Evolutionary conservation across 2,329 filamentous ascomycete genomes (phyloP).

Genomic region (Aspergillus aculeatus): DNA sequence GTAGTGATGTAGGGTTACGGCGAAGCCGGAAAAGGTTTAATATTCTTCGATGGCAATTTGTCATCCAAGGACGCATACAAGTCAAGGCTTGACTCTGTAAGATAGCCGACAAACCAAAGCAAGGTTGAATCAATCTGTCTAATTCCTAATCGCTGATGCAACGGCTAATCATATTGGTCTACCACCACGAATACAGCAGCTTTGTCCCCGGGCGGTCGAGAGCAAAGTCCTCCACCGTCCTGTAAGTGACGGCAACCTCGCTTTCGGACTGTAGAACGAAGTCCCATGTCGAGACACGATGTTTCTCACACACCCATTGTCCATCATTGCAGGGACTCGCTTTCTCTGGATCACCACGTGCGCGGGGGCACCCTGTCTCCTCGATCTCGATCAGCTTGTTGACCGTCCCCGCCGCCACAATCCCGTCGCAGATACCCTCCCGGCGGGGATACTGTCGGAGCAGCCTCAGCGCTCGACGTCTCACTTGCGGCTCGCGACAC

Average conservation of each 20-base stretch:
- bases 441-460: neutral
- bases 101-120: no score
- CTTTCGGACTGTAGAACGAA: neutral
- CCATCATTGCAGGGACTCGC: neutral
- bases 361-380: neutral
- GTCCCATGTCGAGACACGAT: neutral
- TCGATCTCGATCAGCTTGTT: neutral
- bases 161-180: neutral
- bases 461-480: neutral
- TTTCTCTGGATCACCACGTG: neutral
- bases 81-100: no score
- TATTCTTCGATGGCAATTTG: no score
- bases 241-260: neutral
- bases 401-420: neutral
- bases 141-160: no score
- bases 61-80: no score
- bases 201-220: neutral
- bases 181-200: neutral
- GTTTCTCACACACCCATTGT: neutral
- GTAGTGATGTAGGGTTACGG: no score
- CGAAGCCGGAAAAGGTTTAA: no score
- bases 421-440: neutral
- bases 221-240: neutral
- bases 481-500: neutral
- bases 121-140: no score